Conservation (phyloP, 2,329 filamentous ascomycete species). For the Fusarium drepaniforme region DNA sequence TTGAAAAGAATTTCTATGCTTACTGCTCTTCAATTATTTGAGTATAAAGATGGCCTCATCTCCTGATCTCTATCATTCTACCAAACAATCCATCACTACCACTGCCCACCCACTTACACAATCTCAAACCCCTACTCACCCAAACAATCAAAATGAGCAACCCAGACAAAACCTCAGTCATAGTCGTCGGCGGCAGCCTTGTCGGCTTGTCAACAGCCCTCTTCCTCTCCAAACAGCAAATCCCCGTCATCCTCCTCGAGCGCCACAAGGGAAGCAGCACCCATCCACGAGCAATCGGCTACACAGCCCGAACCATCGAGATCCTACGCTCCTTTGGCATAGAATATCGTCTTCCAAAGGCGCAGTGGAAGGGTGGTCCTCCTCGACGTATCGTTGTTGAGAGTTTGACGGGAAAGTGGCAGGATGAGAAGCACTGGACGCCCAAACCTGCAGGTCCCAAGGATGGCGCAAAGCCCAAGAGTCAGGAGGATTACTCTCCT, state of each 20-base stretch:
- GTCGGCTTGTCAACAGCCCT: conserved; percentile 55
- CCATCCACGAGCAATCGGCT: conserved; percentile 53
- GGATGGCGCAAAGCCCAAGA: neutral
- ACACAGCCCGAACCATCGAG: conserved; percentile 55
- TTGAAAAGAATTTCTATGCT: neutral
- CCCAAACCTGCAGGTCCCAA: conserved; percentile 18
- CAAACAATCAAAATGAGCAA: neutral
- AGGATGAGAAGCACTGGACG: conserved; percentile 37
- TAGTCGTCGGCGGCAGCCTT: conserved; percentile 55
- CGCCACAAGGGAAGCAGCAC: conserved; percentile 49
- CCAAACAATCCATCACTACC: neutral
- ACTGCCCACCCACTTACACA: neutral
- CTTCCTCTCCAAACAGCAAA: conserved; percentile 47
- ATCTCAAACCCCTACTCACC: neutral
- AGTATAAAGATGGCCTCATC: neutral
- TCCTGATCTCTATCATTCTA: neutral
- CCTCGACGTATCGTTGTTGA: conserved; percentile 38
- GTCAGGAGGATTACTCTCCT: conserved; percentile 16
- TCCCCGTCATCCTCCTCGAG: conserved; percentile 53
- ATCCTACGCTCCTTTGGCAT: conserved; percentile 46
- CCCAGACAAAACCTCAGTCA: conserved; percentile 39
- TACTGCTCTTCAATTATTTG: neutral
- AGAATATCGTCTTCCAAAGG: conserved; percentile 23
- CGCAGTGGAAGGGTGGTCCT: conserved; percentile 31
- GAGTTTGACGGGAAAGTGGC: conserved; percentile 39